Conservation (phyloP, 176 grass and related monocot species). For the Carex littledalei region DNA sequence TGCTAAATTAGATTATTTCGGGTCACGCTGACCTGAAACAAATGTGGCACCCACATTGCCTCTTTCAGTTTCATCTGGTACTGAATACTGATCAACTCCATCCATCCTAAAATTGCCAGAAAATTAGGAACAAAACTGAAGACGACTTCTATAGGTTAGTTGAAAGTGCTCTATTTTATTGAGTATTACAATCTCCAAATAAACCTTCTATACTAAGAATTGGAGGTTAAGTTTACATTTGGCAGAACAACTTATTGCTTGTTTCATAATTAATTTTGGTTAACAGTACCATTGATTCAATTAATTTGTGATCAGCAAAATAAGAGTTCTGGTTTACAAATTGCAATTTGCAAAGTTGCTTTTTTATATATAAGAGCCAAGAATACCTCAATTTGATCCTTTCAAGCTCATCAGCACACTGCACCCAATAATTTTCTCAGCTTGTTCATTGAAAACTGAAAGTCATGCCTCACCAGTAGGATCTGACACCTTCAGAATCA, state of each 20-base stretch:
- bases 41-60: conserved; percentile 75
- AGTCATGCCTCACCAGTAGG: conserved; percentile 85
- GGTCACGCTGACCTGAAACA: conserved; percentile 56
- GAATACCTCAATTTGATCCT: conserved; percentile 70
- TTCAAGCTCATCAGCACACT: conserved; percentile 78
- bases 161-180: no score
- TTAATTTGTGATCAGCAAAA: no score
- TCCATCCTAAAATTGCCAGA: conserved; percentile 48
- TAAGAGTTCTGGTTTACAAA: no score
- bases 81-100: conserved; percentile 44
- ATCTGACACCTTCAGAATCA: conserved; percentile 78
- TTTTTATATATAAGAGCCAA: no score
- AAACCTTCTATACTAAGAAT: no score
- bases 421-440: conserved; percentile 85
- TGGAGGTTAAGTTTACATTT: no score
- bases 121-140: background rate
- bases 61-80: conserved; percentile 71
- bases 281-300: no score
- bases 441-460: conserved; percentile 86
- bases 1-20: conserved; percentile 26
- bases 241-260: no score
- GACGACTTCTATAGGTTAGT: no score
- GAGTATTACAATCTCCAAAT: no score
- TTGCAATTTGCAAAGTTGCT: no score
- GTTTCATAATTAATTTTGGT: no score